phyloP scores from a whole-genome alignment of 495 filamentous ascomycete genomes.

The Penicillium pulvis region DNA sequence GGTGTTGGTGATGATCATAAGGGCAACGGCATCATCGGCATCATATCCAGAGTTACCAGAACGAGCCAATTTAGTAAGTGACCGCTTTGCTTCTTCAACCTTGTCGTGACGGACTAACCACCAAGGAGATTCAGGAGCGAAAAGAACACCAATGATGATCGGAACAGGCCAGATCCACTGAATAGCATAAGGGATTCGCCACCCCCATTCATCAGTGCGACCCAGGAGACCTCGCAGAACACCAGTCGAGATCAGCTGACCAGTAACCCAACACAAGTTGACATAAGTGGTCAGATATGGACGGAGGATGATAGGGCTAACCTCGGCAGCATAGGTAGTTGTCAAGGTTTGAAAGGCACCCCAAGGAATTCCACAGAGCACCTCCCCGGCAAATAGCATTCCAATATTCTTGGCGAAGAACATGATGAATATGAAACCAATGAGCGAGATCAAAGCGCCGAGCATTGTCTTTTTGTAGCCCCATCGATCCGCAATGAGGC shows the following conservation, averaged over 20 bases:
- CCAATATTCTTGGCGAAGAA: conserved; percentile 71
- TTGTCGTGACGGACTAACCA: conserved; percentile 74
- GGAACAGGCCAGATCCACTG: conserved; percentile 86
- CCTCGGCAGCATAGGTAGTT: conserved; percentile 77
- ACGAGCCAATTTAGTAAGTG: conserved; percentile 63
- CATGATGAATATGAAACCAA: conserved; percentile 68
- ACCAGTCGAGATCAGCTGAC: conserved; percentile 59
- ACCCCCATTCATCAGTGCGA: conserved; percentile 55
- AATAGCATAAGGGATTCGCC: conserved; percentile 66
- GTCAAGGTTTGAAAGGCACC: conserved; percentile 77
- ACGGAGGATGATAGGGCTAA: conserved; percentile 69
- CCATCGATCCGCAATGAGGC: conserved; percentile 61
- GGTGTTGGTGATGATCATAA: conserved; percentile 80
- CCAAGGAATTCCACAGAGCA: conserved; percentile 76
- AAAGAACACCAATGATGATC: conserved; percentile 64
- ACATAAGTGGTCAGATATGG: conserved; percentile 75
- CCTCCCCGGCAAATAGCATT: conserved; percentile 66
- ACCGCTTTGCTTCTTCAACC: conserved; percentile 63
- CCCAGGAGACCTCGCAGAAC: conserved; percentile 50
- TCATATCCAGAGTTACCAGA: conserved; percentile 61
- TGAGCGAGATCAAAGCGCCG: conserved; percentile 44
- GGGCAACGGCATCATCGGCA: conserved; percentile 69
- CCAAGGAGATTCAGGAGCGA: conserved; percentile 78
- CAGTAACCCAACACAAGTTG: conserved; percentile 79
- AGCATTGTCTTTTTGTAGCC: conserved; percentile 65